Evolutionary conservation across 805 yeast genomes (phyloP).

Genomic region (Lachancea quebecensis): DNA sequence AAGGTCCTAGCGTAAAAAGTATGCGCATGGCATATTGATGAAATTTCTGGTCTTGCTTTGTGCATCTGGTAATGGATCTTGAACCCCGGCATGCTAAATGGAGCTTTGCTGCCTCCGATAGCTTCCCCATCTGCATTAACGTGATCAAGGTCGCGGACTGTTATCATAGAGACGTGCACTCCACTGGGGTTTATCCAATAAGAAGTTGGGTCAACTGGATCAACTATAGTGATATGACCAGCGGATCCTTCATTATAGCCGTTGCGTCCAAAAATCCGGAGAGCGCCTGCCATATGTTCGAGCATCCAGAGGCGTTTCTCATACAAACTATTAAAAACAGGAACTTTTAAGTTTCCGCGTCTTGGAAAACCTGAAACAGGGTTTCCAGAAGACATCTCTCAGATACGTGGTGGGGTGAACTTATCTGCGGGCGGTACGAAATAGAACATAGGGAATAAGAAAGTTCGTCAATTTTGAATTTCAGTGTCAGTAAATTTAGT

Average conservation of each 20-base stretch:
- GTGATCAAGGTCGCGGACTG: slow-evolving; percentile 54
- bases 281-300: slow-evolving; percentile 77
- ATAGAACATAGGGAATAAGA: too few relatives aligned
- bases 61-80: slow-evolving; percentile 63
- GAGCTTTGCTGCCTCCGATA: slow-evolving; percentile 49
- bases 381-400: too few relatives aligned
- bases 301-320: slow-evolving; percentile 10
- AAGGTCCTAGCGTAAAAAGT: slow-evolving; percentile 59
- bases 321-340: slow-evolving; percentile 3
- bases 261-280: slow-evolving; percentile 67
- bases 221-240: slow-evolving; percentile 77
- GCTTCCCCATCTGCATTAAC: slow-evolving; percentile 57
- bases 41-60: slow-evolving; percentile 60
- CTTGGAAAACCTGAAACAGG: too few relatives aligned
- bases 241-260: slow-evolving; percentile 71
- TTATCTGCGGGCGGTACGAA: too few relatives aligned
- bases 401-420: too few relatives aligned
- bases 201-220: slow-evolving; percentile 65
- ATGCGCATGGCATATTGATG: slow-evolving; percentile 69
- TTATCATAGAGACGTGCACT: slow-evolving; percentile 54
- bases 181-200: slow-evolving; percentile 85
- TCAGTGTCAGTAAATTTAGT: too few relatives aligned
- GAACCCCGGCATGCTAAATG: slow-evolving; percentile 63
- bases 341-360: slow-evolving; percentile 3
- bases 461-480: too few relatives aligned